phyloP scores from a whole-genome alignment of 2,329 filamentous ascomycete species.

The Escovopsis sp. region DNA sequence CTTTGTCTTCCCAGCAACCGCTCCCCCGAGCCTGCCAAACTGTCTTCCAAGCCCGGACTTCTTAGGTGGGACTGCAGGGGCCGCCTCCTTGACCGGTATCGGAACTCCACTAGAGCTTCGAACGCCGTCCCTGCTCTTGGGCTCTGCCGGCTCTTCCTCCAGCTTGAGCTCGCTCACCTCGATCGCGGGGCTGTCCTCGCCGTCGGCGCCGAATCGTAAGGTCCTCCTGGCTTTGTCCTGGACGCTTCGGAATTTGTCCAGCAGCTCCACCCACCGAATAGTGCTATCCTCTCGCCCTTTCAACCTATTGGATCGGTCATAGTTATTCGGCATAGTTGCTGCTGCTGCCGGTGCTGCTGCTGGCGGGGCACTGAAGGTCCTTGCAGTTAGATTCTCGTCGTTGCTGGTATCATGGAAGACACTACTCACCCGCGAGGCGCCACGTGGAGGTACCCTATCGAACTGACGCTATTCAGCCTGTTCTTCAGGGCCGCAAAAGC shows the following conservation, averaged over 20 bases:
- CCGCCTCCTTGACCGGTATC: constrained; percentile 33
- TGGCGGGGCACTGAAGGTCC: too few relatives aligned
- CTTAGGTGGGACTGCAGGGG: constrained; percentile 36
- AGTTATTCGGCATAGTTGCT: constrained; percentile 34
- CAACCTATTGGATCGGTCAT: constrained; percentile 63
- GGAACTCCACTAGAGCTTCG: constrained; percentile 21
- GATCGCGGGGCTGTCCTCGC: constrained; percentile 32
- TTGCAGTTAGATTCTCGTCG: too few relatives aligned
- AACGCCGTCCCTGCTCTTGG: constrained; percentile 26
- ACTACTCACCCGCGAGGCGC: constrained; percentile 58
- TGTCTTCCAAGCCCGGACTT: constrained; percentile 51
- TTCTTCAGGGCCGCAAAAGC: constrained; percentile 96
- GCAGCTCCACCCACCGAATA: constrained; percentile 81
- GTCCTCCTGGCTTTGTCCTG: constrained; percentile 72
- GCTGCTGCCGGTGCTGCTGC: constrained; percentile 10
- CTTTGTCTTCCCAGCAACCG: constrained; percentile 49
- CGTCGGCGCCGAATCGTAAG: constrained; percentile 42
- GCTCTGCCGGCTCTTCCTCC: constrained; percentile 25
- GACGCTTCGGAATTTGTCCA: constrained; percentile 86
- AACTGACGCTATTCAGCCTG: constrained; percentile 88
- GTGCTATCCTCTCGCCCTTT: constrained; percentile 68
- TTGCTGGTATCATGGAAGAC: too few relatives aligned
- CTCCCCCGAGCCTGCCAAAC: constrained; percentile 57
- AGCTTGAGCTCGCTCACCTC: constrained; percentile 27
- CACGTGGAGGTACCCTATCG: constrained; percentile 87